A percentile compares a stretch with the other conserved stretches of the same genome.
phyloP scores from a whole-genome alignment of 257 asterid genomes.

The Ligustrum vulgare region DNA sequence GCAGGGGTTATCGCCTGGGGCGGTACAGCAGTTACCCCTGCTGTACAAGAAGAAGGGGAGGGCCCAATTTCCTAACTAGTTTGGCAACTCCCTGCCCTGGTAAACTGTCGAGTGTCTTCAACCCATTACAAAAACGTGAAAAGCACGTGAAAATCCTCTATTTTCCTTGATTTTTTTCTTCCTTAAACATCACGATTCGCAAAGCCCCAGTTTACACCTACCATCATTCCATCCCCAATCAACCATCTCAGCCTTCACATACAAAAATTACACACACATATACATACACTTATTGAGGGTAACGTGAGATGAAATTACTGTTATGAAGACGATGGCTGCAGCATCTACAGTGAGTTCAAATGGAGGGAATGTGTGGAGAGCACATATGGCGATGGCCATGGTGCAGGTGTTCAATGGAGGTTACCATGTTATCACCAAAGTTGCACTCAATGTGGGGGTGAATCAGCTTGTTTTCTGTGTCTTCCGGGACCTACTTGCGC shows the following conservation, averaged over 20 bases:
- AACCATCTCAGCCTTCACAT: not conserved
- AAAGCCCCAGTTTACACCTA: constrained; percentile 20
- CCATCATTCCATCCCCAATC: not conserved
- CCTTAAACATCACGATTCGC: constrained; percentile 19
- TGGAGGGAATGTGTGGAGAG: constrained; percentile 63
- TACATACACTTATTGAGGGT: not conserved
- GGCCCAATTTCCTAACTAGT: not conserved
- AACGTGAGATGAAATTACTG: constrained; percentile 24
- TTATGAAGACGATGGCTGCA: constrained; percentile 42
- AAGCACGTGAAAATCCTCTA: constrained; percentile 5
- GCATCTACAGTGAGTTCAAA: constrained; percentile 36
- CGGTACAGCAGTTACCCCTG: no score
- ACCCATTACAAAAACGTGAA: not conserved
- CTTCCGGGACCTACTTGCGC: constrained; percentile 74
- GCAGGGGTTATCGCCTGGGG: no score
- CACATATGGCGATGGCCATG: constrained; percentile 81
- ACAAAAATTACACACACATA: no score
- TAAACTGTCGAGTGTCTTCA: not conserved
- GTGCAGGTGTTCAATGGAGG: constrained; percentile 84
- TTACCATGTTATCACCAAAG: constrained; percentile 85
- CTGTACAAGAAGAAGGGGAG: no score
- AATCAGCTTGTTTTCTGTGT: constrained; percentile 92
- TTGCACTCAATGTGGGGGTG: constrained; percentile 90
- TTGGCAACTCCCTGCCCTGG: not conserved
- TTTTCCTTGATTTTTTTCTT: constrained; percentile 19